Evolutionary conservation across 2,329 filamentous ascomycete species (phyloP), one percentile per base, ranked within the genome.

Genomic region (Trichoderma atroviride): DNA sequence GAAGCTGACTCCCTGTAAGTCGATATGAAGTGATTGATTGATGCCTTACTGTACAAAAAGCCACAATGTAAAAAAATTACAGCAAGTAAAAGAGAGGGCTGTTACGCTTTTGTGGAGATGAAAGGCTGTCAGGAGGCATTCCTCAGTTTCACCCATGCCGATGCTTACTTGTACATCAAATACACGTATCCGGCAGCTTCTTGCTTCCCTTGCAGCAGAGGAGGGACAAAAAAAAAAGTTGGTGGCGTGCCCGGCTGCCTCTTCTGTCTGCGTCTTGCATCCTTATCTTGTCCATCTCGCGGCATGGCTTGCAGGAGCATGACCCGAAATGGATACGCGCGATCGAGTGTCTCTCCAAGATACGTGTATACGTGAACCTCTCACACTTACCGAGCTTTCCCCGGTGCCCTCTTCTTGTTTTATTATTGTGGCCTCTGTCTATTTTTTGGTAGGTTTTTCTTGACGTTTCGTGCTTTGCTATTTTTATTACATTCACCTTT

Each of bases 231-330:
- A 22, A 10, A 13, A 50, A 3, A 22, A 22, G 10, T 50, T 50
- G 10, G 47, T 50, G 47, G 47, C 47, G 24, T 50, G 47, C n/a
- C 10, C 22, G 47, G n/a, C 40, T 31, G 40, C 19, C 57, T 60
- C 37, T 50, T 22, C 47, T 47, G 19, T 33, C 14, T 37, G 31
- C n/a, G 6, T 24, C 29, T 24, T 22, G 11, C 40, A n/a, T 61
- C 33, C 27, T 53, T 52, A 50, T 47, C 16, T 40, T 62, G n/a
- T 10, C 33, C 24, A 52, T 31, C 11, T 50, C 50, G 22, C 60
- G 43, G 43, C 47, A 31, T 63, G 47, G 60, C 47, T 53, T 63
- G 60, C 61, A 64, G 47, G 61, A 64, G 16, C 22, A 33, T 22
- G 19, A 0, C 47, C 33, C 35, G n/a, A 29, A 50, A 5, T 22